Base-by-base conservation (phyloP, 768 basidiomycete genomes). In the Kwoniella bestiolae region DNA sequence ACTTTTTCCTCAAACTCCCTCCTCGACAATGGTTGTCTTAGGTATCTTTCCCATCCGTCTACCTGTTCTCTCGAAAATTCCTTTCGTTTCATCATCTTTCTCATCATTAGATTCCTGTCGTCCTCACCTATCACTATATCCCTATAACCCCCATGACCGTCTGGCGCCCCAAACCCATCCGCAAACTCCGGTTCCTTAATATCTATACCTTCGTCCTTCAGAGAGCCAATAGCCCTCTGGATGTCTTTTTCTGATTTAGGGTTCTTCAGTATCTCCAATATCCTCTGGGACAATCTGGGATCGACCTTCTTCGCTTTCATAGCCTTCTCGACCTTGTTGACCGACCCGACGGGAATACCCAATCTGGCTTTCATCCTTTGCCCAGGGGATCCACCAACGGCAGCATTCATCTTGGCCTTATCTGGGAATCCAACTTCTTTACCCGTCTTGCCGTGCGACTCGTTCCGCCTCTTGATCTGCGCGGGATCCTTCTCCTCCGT, bases 1-100 rank as follows among this genome's bases (percentile, higher is more conserved):
- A 65, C 44, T n/a, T 29, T 65, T 6, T 56, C 23, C 25, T 65
- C 63, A 14, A 65, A 58, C 23, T 65, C 63, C 2, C 18, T 29
- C n/a, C 56, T 29, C 21, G 63, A 65, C 5, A 56, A 31, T 3
- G 63, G 56, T 44, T 52, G 49, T 14, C n/a, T 21, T 5, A 58
- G 18, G 35, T 59, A 65, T n/a, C 31, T 34, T 7, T 7, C 5
- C 63, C 63, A 65, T 29, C 34, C 18, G 21, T 59, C 29, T 6
- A 29, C 29, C 11, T 50, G 28, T 38, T 56, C 47, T 31, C 38
- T 58, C 11, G 32, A 14, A 26, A 28, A 31, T 35, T 34, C 3
- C 32, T 29, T 45, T 25, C 23, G 41, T n/a, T 41, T 44, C 28
- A 4, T 25, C 56, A 57, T 58, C 16, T 9, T 18, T 28, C 46